Evolutionary conservation across 208 protist species (phyloP).

Genomic region (Leishmania amazonensis): DNA sequence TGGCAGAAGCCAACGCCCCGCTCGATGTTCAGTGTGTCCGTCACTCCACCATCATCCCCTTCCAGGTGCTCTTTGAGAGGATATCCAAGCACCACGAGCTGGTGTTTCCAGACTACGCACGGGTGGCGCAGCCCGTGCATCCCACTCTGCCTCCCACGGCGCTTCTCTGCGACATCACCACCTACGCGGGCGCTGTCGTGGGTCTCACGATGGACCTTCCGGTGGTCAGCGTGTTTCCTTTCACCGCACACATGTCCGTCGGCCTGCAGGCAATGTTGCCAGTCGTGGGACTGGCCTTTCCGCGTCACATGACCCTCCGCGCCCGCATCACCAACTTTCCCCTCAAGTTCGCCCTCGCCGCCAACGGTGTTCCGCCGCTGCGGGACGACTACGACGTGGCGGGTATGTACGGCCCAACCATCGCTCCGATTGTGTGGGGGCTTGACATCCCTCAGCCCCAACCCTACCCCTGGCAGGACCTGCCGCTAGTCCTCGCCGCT

Average conservation of each 20-base stretch:
- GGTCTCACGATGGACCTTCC: conserved; percentile 34
- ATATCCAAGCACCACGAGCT: conserved; percentile 41
- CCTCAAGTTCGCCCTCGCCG: conserved; percentile 21
- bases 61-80: conserved; percentile 27
- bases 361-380: conserved; percentile 26
- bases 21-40: conserved; percentile 37
- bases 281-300: conserved; percentile 39
- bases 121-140: conserved; percentile 25
- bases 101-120: conserved; percentile 37
- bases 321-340: conserved; percentile 31
- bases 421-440: conserved; percentile 48
- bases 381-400: conserved; percentile 38
- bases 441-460: conserved; percentile 42
- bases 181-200: conserved; percentile 38
- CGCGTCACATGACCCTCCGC: conserved; percentile 33
- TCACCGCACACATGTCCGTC: conserved; percentile 41
- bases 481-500: conserved; percentile 13
- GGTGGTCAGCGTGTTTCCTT: conserved; percentile 42
- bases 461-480: conserved; percentile 20
- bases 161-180: conserved; percentile 50
- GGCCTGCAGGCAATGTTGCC: conserved; percentile 43
- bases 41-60: conserved; percentile 12
- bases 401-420: conserved; percentile 46
- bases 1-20: not conserved
- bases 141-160: conserved; percentile 37